Base-by-base conservation (phyloP, 257 asterid species). In the Forsythia suspensa region DNA sequence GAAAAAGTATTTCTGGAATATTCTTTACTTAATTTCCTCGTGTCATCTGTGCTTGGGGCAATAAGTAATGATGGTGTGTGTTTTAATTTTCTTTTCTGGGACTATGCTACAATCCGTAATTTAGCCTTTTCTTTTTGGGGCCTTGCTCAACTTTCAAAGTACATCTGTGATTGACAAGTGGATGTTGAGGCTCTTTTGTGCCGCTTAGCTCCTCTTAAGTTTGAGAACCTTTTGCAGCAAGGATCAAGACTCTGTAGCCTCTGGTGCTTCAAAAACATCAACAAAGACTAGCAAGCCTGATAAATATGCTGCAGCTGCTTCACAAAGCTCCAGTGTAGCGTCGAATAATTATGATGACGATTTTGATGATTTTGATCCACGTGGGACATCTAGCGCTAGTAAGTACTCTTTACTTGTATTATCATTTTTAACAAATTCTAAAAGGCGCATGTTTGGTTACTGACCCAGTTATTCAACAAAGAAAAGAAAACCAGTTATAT, bases 291-390 rank as follows among this genome's bases (percentile, higher is more conserved):
- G 88, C 80, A 82, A 80, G 81, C 73, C 85, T 52, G 89, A 87
- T 43, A 84, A 82, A 69, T 41, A 86, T 83, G 81, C 88, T 82
- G 81, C 97, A 18, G 77, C 74, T 78, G 77, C 90, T 82, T 61
- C 92, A 65, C 81, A 88, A 80, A 85, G 73, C 66, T 84, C 89
- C 46, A 86, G 75, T 83, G 81, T 82, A 65, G 78, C 84, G 6
- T 68, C 88, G 55, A 74, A 81, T 83, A 88, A 86, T 78, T 82
- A 90, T 81, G 95, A 88, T 46, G 99, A 87, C 40, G 96, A 93
- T 48, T 88, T 86, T 77, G 97, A 94, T 81, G 97, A 95, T 88
- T 96, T 94, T 85, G 97, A 96, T 88, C 99, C 99, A 37, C 91
- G 99, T 67, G 98, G 97, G 40, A 86, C 88, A 76, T 88, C 94